Percentiles rank a stretch among this genome's conserved stretches.
These are phyloP conservation scores for Clitopilus hobsonii DNA, from an alignment of 768 basidiomycete genomes.

Conservation along the genomic window DNA sequence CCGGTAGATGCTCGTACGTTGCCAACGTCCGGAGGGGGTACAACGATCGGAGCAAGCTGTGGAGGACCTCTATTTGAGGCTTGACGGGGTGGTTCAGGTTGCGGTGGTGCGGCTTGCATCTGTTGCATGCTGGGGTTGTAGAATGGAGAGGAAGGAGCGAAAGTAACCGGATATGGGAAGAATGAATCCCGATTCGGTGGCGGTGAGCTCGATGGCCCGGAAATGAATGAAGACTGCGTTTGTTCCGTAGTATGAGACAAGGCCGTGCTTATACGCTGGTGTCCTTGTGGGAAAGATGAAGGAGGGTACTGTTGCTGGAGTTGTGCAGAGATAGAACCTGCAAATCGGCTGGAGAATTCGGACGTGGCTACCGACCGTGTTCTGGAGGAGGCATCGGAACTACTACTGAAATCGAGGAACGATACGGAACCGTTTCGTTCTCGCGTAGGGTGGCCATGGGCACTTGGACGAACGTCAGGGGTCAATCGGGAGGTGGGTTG, in stretches of 20 bases:
- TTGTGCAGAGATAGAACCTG: neutral
- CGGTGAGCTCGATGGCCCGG: slow-evolving; percentile 10
- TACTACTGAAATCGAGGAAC: slow-evolving; percentile 33
- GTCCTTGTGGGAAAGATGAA: slow-evolving; percentile 6
- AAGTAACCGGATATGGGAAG: slow-evolving; percentile 43
- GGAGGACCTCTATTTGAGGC: neutral
- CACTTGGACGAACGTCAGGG: slow-evolving; percentile 16
- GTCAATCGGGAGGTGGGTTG: slow-evolving; percentile 21
- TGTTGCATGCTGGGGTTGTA: slow-evolving; percentile 2
- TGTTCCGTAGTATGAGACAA: slow-evolving; percentile 5
- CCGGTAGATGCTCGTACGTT: neutral
- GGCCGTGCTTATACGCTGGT: slow-evolving; percentile 38
- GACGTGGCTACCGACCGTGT: slow-evolving; percentile 15
- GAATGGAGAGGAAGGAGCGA: slow-evolving; percentile 36
- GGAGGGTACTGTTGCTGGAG: neutral
- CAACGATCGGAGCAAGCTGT: neutral
- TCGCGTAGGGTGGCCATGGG: slow-evolving; percentile 1
- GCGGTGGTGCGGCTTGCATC: neutral
- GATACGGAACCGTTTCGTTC: slow-evolving; percentile 18
- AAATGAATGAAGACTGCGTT: slow-evolving; percentile 7
- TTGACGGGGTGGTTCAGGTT: neutral
- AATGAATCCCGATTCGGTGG: slow-evolving; percentile 13
- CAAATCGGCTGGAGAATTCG: neutral
- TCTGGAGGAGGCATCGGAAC: slow-evolving; percentile 23
- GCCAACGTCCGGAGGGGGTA: neutral